Base-by-base conservation (phyloP, 768 basidiomycete genomes). In the Phylloporus rhodoxanthus region DNA sequence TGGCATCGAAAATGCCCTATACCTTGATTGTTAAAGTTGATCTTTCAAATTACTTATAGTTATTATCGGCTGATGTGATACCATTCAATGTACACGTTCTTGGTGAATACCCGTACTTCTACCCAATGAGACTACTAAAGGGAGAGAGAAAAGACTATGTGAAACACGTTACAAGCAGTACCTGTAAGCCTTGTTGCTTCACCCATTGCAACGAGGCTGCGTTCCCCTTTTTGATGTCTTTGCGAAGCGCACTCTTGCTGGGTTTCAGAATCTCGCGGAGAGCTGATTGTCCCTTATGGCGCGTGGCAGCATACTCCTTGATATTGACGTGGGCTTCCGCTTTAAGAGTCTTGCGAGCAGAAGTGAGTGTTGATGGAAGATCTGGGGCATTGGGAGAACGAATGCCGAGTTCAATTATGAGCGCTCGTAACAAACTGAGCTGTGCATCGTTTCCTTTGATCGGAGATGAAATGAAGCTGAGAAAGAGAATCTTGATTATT, bases 361-460 rank as follows among this genome's bases (percentile, higher is more conserved):
- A 73, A n/a, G 66, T 77, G 45, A 90, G 66, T 0, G 84, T 77
- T 26, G 64, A 63, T 2, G 87, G 87, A 3, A 87, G 70, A 21
- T 72, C 65, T 19, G 46, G 59, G 53, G 72, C 68, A 26, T 69
- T 70, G 0, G 73, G 72, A 14, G 71, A 70, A 58, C 53, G 65
- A 45, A 77, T 69, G n/a, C 87, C 87, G n/a, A 90, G 73, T 67
- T 90, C 88, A 52, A 89, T 72, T 56, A 87, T 81, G 51, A 90
- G 76, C 0, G 85, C 81, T 50, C 88, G 87, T 6, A 89, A 72
- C 33, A 90, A 70, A 6, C 76, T 72, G 30, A 90, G 76, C 33
- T 79, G 72, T 21, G 48, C 17, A 17, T 41, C 52, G 0, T 45
- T 48, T 23, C 50, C 53, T 28, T 52, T 48, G 20, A 44, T 42